Evolutionary conservation across 495 filamentous ascomycete genomes (phyloP).

Genomic region (Patellaria atrata): DNA sequence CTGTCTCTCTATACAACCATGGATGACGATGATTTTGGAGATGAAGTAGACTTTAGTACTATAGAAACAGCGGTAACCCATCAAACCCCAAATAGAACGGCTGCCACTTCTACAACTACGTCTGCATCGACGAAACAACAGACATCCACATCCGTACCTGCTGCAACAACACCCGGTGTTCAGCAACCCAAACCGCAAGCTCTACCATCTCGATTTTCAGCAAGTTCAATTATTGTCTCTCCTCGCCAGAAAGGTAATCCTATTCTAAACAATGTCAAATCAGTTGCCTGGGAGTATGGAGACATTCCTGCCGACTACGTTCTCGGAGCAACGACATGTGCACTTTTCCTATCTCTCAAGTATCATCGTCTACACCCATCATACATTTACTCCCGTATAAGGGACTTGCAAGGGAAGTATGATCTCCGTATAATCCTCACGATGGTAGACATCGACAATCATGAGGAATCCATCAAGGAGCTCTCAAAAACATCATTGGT

Average conservation of each 20-base stretch:
- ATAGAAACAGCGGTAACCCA: too few relatives aligned
- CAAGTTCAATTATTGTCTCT: conserved; percentile 74
- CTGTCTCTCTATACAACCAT: too few relatives aligned
- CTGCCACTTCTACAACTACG: conserved; percentile 34
- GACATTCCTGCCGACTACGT: conserved; percentile 91
- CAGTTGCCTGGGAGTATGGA: conserved; percentile 90
- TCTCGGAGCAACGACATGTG: conserved; percentile 75
- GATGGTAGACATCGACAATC: conserved; percentile 86
- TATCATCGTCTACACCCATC: conserved; percentile 96
- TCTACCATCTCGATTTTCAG: conserved; percentile 49
- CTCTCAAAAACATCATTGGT: conserved; percentile 79
- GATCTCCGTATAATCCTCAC: conserved; percentile 68
- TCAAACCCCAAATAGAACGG: too few relatives aligned
- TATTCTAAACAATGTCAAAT: conserved; percentile 64
- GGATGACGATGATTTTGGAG: too few relatives aligned
- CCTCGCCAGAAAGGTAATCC: conserved; percentile 89
- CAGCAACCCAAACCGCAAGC: conserved; percentile 81
- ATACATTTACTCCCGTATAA: conserved; percentile 90
- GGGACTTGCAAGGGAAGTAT: conserved; percentile 64
- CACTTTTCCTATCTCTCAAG: conserved; percentile 85
- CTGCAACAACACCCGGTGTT: conserved; percentile 36
- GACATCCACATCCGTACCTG: conserved; percentile 18
- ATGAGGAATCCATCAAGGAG: conserved; percentile 66
- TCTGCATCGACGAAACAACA: conserved; percentile 16
- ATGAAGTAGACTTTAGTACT: too few relatives aligned